Percentiles rank a stretch among this genome's conserved stretches.
phyloP scores from a whole-genome alignment of 176 grass and related monocot species.

The Avena eriantha region DNA sequence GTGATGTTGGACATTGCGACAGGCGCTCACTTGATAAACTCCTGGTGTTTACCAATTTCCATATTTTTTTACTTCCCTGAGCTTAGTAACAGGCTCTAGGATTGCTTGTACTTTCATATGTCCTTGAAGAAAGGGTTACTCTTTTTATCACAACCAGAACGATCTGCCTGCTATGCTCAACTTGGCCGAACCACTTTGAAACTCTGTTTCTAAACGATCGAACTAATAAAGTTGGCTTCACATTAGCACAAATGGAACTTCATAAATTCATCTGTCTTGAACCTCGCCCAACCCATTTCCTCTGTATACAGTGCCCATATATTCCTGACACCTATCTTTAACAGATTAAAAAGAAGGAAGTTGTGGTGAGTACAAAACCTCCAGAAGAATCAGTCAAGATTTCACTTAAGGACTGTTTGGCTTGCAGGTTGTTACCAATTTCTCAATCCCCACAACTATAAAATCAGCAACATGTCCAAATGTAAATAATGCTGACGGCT shows the following conservation, averaged over 20 bases:
- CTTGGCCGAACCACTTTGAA: background rate
- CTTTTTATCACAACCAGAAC: background rate
- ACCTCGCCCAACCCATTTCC: background rate
- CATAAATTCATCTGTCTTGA: background rate
- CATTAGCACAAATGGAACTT: background rate
- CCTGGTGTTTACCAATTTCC: background rate
- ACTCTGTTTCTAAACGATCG: background rate
- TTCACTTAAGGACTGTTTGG: constrained; percentile 96
- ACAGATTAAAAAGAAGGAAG: constrained; percentile 69
- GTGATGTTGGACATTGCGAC: background rate
- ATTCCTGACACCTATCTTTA: constrained; percentile 32
- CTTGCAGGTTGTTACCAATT: constrained; percentile 74
- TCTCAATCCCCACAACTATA: background rate
- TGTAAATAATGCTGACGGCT: constrained; percentile 29
- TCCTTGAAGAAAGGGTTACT: background rate
- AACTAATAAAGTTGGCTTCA: constrained; percentile 10
- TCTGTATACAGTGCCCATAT: constrained; percentile 1
- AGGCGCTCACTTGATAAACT: background rate
- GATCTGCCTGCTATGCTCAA: background rate
- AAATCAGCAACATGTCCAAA: constrained; percentile 2
- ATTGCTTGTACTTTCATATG: background rate
- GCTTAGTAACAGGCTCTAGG: background rate
- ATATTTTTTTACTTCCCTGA: background rate
- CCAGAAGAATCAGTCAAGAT: constrained; percentile 86
- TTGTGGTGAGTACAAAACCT: constrained; percentile 56